A percentile compares a stretch with the other conserved stretches of the same genome.
These are phyloP conservation scores for Tuber aestivum DNA, from an alignment of 495 filamentous ascomycete species.

Conservation along the genomic window DNA sequence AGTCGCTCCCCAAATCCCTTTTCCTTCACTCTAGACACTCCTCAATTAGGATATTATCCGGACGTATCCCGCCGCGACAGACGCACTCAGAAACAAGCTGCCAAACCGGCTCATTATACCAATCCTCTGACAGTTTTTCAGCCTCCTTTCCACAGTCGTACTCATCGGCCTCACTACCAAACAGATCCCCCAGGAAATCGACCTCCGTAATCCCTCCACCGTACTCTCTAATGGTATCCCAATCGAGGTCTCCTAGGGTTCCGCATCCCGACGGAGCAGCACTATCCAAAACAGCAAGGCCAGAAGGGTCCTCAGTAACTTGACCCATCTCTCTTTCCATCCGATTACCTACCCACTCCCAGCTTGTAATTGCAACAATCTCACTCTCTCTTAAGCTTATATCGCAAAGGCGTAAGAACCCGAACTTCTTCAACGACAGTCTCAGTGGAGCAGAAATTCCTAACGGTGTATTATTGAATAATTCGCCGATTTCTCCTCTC, in stretches of 20 bases:
- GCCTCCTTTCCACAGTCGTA: neutral
- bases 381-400: neutral
- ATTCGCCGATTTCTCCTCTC: neutral
- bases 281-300: neutral
- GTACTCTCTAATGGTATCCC: neutral
- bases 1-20: neutral
- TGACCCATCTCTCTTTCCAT: neutral
- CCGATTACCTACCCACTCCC: neutral
- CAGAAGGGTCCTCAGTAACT: neutral
- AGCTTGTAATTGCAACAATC: neutral
- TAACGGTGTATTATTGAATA: neutral
- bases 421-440: neutral
- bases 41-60: neutral
- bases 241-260: neutral
- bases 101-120: constrained; percentile 2
- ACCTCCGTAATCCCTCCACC: neutral
- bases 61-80: neutral
- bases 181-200: neutral
- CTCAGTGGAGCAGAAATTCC: neutral
- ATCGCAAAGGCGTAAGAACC: neutral
- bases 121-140: neutral
- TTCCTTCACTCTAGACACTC: neutral
- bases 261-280: neutral
- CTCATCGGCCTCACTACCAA: neutral
- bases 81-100: neutral